Evolutionary conservation across 1,139 yeast genomes (phyloP), one percentile per base, ranked within the genome.

Genomic region (Meyerozyma smithsonii): DNA sequence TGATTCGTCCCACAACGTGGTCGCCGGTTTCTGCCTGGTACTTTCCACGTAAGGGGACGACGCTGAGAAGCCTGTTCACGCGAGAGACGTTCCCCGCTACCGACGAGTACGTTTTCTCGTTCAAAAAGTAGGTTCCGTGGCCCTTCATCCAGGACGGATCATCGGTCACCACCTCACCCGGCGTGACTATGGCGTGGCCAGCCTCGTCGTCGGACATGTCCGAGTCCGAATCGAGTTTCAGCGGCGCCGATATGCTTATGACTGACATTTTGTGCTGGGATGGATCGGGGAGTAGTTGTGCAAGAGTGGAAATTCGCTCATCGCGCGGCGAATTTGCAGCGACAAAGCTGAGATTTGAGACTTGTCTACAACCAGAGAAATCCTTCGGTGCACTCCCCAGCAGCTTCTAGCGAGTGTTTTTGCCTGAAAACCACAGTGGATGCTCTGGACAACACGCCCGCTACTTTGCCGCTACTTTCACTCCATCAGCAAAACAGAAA

Each of bases 61-160:
- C 98, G 56, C 94, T 83, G 42, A 92, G 69, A 45, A 92, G 72
- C 51, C 92, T 79, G 62, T 92, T 92, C 39, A 90, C 97, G 50
- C 94, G 72, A 1, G 87, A 77, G 12, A 94, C 82, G 15, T 81
- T 81, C 4, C 99, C 99, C 0, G 96, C 97, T 4, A 92, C 96
- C 0, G 97, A 83, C 1, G 96, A 84, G 58, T 79, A 89, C 1
- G 97, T 89, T 50, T 75, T 69, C 42, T 77, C 79, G 26, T 77
- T 77, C 32, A 83, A 66, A 46, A 84, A 80, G 59, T 88, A 92
- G 0, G 98, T 94, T 3, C 98, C 98, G 59, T 94, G 99, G 25
- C 98, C 99, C 59, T 95, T 79, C 98, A 94, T 94, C 97, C 97
- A 92, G 4, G 84, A 77, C 6, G 96, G 89, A 55, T 94, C 98